These are phyloP conservation scores for Xerophyta viscosa DNA, from an alignment of 106 monocot genomes.

Conservation along the genomic window DNA sequence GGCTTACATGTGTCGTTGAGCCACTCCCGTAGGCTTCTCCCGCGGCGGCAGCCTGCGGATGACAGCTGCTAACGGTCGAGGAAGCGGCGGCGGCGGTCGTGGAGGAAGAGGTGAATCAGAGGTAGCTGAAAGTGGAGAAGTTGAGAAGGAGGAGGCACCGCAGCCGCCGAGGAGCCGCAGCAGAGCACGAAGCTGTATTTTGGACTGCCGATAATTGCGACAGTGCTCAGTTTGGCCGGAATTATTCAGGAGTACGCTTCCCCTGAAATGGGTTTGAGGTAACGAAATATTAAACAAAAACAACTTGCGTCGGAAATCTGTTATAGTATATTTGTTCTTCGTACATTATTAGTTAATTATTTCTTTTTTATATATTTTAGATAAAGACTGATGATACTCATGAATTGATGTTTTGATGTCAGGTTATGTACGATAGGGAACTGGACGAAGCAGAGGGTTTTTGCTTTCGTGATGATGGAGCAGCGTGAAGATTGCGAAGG, in stretches of 20 bases:
- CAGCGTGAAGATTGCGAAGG: constrained; percentile 69
- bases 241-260: constrained; percentile 76
- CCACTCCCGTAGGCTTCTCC: not conserved
- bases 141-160: constrained; percentile 3
- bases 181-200: constrained; percentile 83
- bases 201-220: constrained; percentile 87
- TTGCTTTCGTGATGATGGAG: constrained; percentile 90
- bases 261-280: constrained; percentile 95
- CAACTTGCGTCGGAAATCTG: no score
- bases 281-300: no score
- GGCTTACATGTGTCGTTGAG: not conserved
- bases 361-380: no score
- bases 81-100: constrained; percentile 26
- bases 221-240: constrained; percentile 81
- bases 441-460: constrained; percentile 94
- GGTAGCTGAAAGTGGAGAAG: no score
- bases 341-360: no score
- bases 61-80: constrained; percentile 32
- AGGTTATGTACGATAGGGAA: constrained; percentile 82
- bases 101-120: constrained; percentile 11
- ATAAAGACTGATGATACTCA: no score
- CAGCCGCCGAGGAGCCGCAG: not conserved
- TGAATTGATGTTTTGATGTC: constrained; percentile 5
- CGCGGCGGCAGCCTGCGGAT: constrained; percentile 6
- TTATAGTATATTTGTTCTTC: no score